Conservation (phyloP, 2,329 filamentous ascomycete genomes). For the Fulvia fulva region DNA sequence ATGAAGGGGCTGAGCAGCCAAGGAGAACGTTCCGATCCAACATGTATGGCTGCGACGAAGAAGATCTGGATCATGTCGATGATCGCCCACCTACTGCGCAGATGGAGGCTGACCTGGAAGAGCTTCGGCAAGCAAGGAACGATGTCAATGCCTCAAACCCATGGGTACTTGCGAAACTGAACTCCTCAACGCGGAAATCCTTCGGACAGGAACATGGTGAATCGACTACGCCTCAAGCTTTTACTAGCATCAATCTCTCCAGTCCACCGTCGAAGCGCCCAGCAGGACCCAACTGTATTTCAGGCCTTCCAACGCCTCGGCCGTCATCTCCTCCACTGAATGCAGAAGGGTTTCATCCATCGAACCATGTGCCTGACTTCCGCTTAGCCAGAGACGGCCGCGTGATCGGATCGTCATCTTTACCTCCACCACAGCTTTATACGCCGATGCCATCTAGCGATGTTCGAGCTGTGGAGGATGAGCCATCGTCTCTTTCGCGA, state of each 20-base stretch:
- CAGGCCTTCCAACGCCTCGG: constrained; percentile 28
- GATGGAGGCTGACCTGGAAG: constrained; percentile 28
- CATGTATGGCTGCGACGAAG: constrained; percentile 37
- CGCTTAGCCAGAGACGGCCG: constrained; percentile 21
- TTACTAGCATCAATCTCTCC: constrained; percentile 2
- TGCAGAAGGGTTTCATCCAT: constrained; percentile 17
- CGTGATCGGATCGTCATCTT: constrained; percentile 10
- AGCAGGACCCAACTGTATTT: background rate
- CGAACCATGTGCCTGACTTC: constrained; percentile 21
- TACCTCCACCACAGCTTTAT: constrained; percentile 18
- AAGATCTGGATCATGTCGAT: constrained; percentile 28
- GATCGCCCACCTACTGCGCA: constrained; percentile 15
- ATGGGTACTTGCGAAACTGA: constrained; percentile 49
- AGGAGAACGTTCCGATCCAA: constrained; percentile 24
- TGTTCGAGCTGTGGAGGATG: background rate
- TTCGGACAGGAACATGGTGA: background rate
- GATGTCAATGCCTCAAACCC: constrained; percentile 43
- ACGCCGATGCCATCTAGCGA: constrained; percentile 7
- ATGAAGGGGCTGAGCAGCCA: background rate
- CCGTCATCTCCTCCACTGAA: constrained; percentile 29
- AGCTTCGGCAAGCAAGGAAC: constrained; percentile 30
- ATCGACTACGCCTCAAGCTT: background rate
- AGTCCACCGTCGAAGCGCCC: constrained; percentile 14
- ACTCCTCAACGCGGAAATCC: constrained; percentile 22
- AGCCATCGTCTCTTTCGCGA: background rate